Conservation (phyloP, 2,329 filamentous ascomycete species). For the Monilinia fructigena region DNA sequence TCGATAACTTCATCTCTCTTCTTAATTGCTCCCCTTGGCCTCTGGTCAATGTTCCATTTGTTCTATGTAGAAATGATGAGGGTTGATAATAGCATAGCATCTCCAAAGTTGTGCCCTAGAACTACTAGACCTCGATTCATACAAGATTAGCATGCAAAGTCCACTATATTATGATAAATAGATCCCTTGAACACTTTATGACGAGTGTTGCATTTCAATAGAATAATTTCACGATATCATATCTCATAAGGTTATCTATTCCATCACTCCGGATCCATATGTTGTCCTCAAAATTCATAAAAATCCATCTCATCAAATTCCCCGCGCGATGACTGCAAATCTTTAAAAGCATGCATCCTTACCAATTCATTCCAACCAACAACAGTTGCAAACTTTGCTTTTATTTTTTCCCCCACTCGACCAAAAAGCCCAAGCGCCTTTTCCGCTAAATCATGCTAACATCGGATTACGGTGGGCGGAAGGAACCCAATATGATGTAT, state of each 20-base stretch:
- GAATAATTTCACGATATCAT: too few species aligned
- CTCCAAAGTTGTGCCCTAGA: too few species aligned
- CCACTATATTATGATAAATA: background rate
- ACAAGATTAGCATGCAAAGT: fast-evolving
- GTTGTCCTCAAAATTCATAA: background rate
- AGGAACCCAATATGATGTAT: constrained; percentile 7
- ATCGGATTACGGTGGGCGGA: constrained; percentile 4
- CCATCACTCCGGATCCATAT: too few species aligned
- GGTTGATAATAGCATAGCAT: background rate
- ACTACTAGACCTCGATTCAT: background rate
- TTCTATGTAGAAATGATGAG: background rate
- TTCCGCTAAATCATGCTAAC: background rate
- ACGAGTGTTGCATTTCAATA: background rate
- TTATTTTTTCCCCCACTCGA: background rate
- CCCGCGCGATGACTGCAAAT: too few species aligned
- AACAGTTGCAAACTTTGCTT: too few species aligned
- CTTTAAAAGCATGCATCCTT: background rate
- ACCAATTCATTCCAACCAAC: background rate
- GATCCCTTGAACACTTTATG: background rate
- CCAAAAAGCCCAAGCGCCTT: background rate
- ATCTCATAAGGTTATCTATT: background rate
- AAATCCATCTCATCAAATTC: too few species aligned
- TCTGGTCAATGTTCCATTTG: background rate
- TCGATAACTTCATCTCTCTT: background rate
- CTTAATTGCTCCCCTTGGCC: background rate